phyloP scores from a whole-genome alignment of 2,329 filamentous ascomycete species.

The Cladosporium sphaerospermum region DNA sequence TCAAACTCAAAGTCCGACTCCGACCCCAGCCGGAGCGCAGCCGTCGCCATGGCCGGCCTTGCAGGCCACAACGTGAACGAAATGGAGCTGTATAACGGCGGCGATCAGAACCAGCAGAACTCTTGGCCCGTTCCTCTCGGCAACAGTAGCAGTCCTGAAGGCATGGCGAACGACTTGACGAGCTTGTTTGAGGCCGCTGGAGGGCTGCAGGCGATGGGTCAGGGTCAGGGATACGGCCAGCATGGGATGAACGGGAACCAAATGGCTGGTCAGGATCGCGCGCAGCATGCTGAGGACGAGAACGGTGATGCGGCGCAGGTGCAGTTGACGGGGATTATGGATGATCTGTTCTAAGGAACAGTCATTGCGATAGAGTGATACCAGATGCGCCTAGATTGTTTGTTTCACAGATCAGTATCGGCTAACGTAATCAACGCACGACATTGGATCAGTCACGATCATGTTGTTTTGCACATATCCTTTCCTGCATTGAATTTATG shows the following conservation, averaged over 20 bases:
- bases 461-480: no score
- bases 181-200: constrained; percentile 59
- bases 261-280: neutral
- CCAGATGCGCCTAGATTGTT: no score
- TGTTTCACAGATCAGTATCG: no score
- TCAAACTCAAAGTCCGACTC: constrained; percentile 31
- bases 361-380: no score
- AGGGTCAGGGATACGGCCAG: neutral
- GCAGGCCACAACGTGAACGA: constrained; percentile 58
- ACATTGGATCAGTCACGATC: no score
- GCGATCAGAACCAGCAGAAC: neutral
- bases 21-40: constrained; percentile 56
- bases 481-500: no score
- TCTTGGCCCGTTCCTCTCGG: constrained; percentile 5
- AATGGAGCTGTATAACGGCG: constrained; percentile 40
- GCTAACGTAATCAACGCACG: no score
- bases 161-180: constrained; percentile 57
- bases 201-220: constrained; percentile 33
- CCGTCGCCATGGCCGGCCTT: constrained; percentile 60
- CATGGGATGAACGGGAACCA: neutral
- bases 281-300: neutral
- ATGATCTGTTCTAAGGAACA: neutral
- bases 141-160: constrained; percentile 51
- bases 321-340: constrained; percentile 7
- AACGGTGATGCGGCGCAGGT: neutral